Conservation (phyloP, 176 grass and related monocot species). For the Rhynchospora tenuis region DNA sequence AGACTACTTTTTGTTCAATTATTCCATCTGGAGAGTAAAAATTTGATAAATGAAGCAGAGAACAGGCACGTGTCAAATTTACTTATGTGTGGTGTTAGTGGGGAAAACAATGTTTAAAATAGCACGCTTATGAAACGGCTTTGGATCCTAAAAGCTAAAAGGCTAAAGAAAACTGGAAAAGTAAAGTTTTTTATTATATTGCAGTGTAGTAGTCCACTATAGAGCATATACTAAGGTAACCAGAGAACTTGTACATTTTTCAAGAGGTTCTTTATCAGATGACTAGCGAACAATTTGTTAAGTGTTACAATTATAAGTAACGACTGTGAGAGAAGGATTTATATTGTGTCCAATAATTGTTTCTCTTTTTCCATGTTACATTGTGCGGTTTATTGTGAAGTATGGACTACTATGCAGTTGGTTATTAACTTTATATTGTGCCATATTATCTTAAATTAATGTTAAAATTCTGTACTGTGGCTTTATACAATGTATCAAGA, state of each 20-base stretch:
- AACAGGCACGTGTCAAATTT: not conserved
- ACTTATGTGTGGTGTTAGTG: not conserved
- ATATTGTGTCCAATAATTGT: not conserved
- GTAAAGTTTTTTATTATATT: not conserved
- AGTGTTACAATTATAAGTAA: not conserved
- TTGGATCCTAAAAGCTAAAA: not conserved
- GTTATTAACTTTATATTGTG: not conserved
- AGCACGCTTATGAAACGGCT: not conserved
- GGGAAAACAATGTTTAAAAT: conserved; percentile 1
- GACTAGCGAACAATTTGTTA: not conserved
- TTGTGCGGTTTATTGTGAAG: not conserved
- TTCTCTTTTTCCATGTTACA: not conserved
- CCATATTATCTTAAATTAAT: not conserved
- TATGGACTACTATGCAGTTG: not conserved
- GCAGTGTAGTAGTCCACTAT: not conserved
- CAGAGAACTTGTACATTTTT: not conserved
- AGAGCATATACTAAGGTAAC: not conserved
- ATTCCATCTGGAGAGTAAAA: not conserved
- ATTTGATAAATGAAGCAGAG: not conserved
- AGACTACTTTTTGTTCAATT: not conserved
- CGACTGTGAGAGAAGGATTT: not conserved
- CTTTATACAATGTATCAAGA: not conserved
- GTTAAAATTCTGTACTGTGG: not conserved
- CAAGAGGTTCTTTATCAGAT: not conserved
- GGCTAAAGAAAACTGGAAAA: not conserved